Conservation (phyloP, 2,329 filamentous ascomycete species). For the Epichloe hybrida region DNA sequence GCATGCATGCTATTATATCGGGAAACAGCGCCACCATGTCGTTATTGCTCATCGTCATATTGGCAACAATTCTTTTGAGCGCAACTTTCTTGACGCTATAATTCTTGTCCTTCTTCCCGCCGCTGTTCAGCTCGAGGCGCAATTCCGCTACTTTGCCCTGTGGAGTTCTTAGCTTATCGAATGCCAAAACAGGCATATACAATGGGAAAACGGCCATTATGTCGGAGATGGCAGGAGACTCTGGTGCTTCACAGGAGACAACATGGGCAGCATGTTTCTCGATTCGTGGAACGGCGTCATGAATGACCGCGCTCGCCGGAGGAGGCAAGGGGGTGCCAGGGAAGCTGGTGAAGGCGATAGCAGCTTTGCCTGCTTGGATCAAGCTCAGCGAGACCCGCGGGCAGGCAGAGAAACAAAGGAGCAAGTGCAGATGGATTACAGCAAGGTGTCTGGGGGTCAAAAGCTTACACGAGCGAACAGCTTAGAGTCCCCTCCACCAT, state of each 20-base stretch:
- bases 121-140: slow-evolving; percentile 82
- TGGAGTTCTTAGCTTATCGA: slow-evolving; percentile 39
- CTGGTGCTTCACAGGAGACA: not conserved
- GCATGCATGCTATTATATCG: slow-evolving; percentile 92
- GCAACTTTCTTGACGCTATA: slow-evolving; percentile 91
- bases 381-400: not conserved
- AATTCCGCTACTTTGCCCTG: slow-evolving; percentile 99
- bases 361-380: not conserved
- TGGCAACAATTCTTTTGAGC: slow-evolving; percentile 99
- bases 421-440: slow-evolving; percentile 1
- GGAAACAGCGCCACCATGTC: slow-evolving; percentile 97
- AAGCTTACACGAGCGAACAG: slow-evolving; percentile 85
- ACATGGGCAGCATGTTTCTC: not conserved
- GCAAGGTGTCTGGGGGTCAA: not conserved
- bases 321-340: not conserved
- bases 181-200: slow-evolving; percentile 33
- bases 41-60: slow-evolving; percentile 99
- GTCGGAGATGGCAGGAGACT: not conserved
- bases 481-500: slow-evolving; percentile 85
- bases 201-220: slow-evolving; percentile 36
- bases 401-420: not conserved
- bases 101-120: slow-evolving; percentile 97
- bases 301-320: not conserved
- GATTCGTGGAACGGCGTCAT: not conserved
- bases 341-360: not conserved